Base-by-base conservation (phyloP, 352 stramenopile species). In the Phytophthora foliorum region DNA sequence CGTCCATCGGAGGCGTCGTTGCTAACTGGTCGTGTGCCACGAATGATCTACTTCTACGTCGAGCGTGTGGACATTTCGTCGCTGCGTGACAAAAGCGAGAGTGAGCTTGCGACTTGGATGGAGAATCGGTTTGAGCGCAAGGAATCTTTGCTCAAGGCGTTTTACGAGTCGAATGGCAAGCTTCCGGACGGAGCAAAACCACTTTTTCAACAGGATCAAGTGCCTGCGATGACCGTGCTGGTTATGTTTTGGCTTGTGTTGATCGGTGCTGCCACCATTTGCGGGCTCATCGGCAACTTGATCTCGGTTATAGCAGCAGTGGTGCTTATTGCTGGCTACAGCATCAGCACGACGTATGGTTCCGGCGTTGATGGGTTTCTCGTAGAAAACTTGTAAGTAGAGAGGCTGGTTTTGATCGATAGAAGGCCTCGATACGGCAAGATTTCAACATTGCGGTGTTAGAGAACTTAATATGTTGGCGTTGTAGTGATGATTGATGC, bases 11-110 rank as follows among this genome's bases (percentile, higher is more conserved):
- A 95, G 66, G 52, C 67, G n/a, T 79, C 79, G 22, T 70, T 95
- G 5, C 51, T 95, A 19, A 81, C 75, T 44, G 84, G 82, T 21
- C 78, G 80, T 46, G 66, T 90, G 58, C 88, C 88, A 13, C 75
- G 74, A 32, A 81, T 72, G 39, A 80, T 95, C 51, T 58, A 92
- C 67, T 88, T 95, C 61, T 90, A 93, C 72, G 63, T 95, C 21
- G 82, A 93, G 49, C 72, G 88, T 57, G 53, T 88, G 25, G 69
- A 81, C 17, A 83, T 95, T 32, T 51, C 61, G 11, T 53, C 69
- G 5, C 56, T 93, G 38, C 57, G 57, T 14, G 55, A 61, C 27
- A 75, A 61, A 32, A 80, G 80, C 22, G 74, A 88, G 27, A 70
- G 44, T 0, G 77, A 82, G 25, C 66, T 94, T n/a, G 73, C 68